Base-by-base conservation (phyloP, 768 basidiomycete genomes). In the Harrya chromipes region DNA sequence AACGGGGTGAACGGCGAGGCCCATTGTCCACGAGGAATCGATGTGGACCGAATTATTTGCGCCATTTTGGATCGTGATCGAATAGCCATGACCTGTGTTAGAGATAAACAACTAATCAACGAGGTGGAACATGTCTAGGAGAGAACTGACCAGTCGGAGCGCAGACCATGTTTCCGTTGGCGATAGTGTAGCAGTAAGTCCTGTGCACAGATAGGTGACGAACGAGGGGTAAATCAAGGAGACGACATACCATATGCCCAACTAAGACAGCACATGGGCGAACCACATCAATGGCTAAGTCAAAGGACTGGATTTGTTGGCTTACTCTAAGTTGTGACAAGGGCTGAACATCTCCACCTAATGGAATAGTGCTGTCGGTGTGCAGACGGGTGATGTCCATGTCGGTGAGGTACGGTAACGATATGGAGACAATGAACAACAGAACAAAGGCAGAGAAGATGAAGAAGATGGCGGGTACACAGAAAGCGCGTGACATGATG, bases 1-100 rank as follows among this genome's bases (percentile, higher is more conserved):
- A 45, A 88, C 80, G 14, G 88, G 87, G 55, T 88, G 86, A 23
- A 88, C 73, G 3, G 81, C 85, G 7, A 90, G 77, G 4, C 86
- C 88, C 34, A 79, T 78, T 7, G 88, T 91, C 83, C 85, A 87
- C 1, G 80, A 75, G 0, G 80, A 58, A 4, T 66, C 74, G 49
- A 87, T 74, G 42, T 65, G 68, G 4, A 69, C 43, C 4, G 70
- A 55, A 36, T 71, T 69, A 27, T 54, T 64, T 4, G 46, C 49
- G 12, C 4, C 31, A n/a, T 60, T 63, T 19, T 59, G 40, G 17
- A 70, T 29, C 13, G 63, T 57, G 27, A 84, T 57, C 38, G 69
- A 65, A 62, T 90, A 90, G 4, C 77, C 86, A 59, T 79, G 74
- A 16, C 78, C 81, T 81, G 57, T 13, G 33, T 31, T 27, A 38